Evolutionary conservation across 225 moss, liverwort and hornwort species (phyloP).

Genomic region (Polytrichum commune): DNA sequence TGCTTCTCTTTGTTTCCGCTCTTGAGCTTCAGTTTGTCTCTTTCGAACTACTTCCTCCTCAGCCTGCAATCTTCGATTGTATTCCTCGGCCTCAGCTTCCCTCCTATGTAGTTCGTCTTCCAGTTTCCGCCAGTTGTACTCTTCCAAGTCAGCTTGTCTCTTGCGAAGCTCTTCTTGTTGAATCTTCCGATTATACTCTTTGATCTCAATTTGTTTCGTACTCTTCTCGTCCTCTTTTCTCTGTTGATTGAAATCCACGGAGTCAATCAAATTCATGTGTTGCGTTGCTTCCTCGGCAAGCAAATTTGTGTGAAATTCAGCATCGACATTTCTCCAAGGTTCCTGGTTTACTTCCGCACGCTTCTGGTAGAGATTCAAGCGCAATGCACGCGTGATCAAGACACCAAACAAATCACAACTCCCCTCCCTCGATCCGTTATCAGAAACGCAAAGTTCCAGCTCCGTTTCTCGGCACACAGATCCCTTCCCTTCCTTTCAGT

Average conservation of each 20-base stretch:
- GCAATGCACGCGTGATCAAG: no score
- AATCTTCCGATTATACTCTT: slow-evolving; percentile 44
- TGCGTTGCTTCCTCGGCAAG: slow-evolving; percentile 14
- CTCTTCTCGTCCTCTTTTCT: slow-evolving; percentile 28
- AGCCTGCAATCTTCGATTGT: slow-evolving; percentile 42
- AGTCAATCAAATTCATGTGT: slow-evolving; percentile 36
- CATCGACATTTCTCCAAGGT: slow-evolving; percentile 21
- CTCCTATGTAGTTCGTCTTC: slow-evolving; percentile 25
- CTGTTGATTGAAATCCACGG: slow-evolving; percentile 13
- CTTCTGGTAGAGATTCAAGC: not conserved
- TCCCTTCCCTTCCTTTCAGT: no score
- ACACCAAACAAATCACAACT: no score
- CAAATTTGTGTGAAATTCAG: slow-evolving; percentile 27
- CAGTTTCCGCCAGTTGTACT: slow-evolving; percentile 46
- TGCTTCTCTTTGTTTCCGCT: slow-evolving; percentile 48
- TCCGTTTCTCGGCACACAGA: no score
- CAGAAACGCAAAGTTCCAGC: no score
- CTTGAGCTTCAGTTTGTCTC: slow-evolving; percentile 34
- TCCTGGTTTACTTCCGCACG: slow-evolving; percentile 1
- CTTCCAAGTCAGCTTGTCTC: slow-evolving; percentile 31
- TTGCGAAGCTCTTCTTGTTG: slow-evolving; percentile 34
- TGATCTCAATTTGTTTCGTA: slow-evolving; percentile 33
- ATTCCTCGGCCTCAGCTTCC: slow-evolving; percentile 29
- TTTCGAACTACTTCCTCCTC: slow-evolving; percentile 45
- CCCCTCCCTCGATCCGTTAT: no score